Evolutionary conservation across 495 filamentous ascomycete genomes (phyloP), one percentile per base, ranked within the genome.

Genomic region (Podospora pseudopauciseta): DNA sequence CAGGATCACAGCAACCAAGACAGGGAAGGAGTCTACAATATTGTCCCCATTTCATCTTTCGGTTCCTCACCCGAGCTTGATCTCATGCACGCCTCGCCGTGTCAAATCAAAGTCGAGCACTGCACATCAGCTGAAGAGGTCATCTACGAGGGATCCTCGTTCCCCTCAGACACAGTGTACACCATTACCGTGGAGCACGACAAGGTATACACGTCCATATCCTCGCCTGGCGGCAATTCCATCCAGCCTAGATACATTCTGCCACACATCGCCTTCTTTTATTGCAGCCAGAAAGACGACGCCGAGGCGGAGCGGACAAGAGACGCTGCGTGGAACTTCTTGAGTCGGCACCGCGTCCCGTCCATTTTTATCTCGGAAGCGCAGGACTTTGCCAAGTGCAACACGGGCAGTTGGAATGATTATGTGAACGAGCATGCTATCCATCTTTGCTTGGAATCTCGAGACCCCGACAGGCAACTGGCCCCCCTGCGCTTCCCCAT

Each of bases 61-160:
- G 90, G 90, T 15, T 82, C 86, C 23, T 81, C 84, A 19, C 89
- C 89, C 1, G 91, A 93, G 72, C 86, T 93, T 26, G 87, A 92
- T 65, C 87, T 92, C 7, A 90, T 92, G 72, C 87, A 92, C 68
- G 86, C 84, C 26, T 86, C 83, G 27, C 83, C 81, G 2, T 85
- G 88, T 30, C 90, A 92, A 72, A 86, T 93, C 69, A 86, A 88
- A 66, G 88, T 93, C 23, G 89, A 93, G 67, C 87, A 91, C 64
- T 93, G 91, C 72, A 81, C 82, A 53, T 81, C 79, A 16, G 90
- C 89, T 23, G 76, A 76, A 26, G 80, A 78, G 5, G 74, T 83
- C 16, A 73, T 78, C 57, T 77, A 77, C 34, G 77, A 80, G 19
- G 78, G 76, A 65, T 15, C 28, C 18, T 59, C 64, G 7, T 39